phyloP scores from a whole-genome alignment of 306 rosid genomes.

The Cucurbita maxima region DNA sequence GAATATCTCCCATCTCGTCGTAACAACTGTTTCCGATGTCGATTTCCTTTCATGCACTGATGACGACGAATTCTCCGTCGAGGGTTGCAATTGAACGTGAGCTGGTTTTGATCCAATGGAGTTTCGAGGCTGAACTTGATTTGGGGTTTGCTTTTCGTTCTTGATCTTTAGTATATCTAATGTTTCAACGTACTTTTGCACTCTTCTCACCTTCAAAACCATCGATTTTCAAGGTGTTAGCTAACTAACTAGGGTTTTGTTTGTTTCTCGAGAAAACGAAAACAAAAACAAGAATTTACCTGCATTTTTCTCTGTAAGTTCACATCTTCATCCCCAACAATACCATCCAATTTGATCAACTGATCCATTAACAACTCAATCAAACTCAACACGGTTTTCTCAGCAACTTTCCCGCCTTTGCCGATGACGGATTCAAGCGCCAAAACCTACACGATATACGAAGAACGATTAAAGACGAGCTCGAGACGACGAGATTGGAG shows the following conservation, averaged over 20 bases:
- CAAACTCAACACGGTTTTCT: slow-evolving; percentile 31
- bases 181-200: slow-evolving; percentile 52
- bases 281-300: slow-evolving; percentile 15
- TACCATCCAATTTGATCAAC: slow-evolving; percentile 52
- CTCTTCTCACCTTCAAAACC: slow-evolving; percentile 46
- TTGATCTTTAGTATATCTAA: slow-evolving; percentile 39
- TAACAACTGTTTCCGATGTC: slow-evolving; percentile 31
- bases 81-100: neutral
- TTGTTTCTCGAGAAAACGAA: neutral
- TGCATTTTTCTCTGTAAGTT: slow-evolving; percentile 43
- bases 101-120: neutral
- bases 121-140: neutral
- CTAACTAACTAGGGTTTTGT: neutral
- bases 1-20: slow-evolving; percentile 79
- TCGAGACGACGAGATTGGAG: neutral
- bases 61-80: neutral
- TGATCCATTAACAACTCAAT: slow-evolving; percentile 55
- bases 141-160: neutral
- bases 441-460: slow-evolving; percentile 26
- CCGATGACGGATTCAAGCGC: slow-evolving; percentile 31
- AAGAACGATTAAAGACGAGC: neutral
- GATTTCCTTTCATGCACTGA: slow-evolving; percentile 9
- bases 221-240: neutral
- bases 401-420: slow-evolving; percentile 19
- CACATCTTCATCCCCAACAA: slow-evolving; percentile 42